Evolutionary conservation across 495 filamentous ascomycete species (phyloP), one percentile per base, ranked within the genome.

Genomic region (Staphylotrichum longicolle): DNA sequence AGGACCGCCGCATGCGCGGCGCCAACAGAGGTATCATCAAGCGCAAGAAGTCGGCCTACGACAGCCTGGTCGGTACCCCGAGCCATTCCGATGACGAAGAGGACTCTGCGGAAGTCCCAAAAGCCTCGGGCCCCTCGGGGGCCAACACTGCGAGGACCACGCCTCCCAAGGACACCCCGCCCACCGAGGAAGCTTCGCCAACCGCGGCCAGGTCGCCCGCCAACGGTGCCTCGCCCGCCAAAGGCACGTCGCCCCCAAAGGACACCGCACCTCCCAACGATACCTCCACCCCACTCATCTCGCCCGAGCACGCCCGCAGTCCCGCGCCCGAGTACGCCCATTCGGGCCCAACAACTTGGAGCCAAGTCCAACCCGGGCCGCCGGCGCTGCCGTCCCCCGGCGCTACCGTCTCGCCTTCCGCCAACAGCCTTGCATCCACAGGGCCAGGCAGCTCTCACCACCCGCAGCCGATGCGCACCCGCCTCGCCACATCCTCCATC

Each of bases 401-500:
- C 44, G 8, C 41, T 10, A 39, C 35, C 15, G 20, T 34, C 11
- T 12, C 10, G 40, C 2, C 49, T 39, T 6, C 37, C 57, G 33
- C 32, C 34, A 34, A 15, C 32, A 33, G 5, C 45, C 47, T 37
- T 37, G 14, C 15, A 10, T 5, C 68, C 71, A 11, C 65, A 11
- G 5, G 66, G 3, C 54, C 57, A 5, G 65, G 68, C 40, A 68
- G 69, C 44, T 85, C 68, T 54, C 82, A 68, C 71, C 84, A 65
- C 69, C 82, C 88, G 3, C 78, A 85, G 66, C 86, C 85, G n/a
- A 85, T 96, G 57, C 86, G 83, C 62, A 98, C 94, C 15, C 85
- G 91, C 45, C 83, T 98, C 7, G 92, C 94, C 45, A 93, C 91
- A 75, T 91, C 91, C 1, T 90, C 86, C n/a, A 93, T 96, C 85